Evolutionary conservation across 257 asterid genomes (phyloP).

Genomic region (Capsicum baccatum): DNA sequence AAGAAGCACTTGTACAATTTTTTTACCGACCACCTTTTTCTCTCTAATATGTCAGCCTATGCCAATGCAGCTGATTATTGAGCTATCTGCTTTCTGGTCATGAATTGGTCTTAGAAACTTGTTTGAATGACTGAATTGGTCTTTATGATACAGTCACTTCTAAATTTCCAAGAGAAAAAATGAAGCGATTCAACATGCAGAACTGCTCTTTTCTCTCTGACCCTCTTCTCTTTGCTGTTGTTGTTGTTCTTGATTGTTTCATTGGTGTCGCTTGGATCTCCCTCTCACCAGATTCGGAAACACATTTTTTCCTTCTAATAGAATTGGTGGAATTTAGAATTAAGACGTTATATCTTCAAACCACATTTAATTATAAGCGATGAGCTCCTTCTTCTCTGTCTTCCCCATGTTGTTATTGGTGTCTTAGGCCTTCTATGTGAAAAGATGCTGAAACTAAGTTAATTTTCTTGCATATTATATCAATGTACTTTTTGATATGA

Average conservation of each 20-base stretch:
- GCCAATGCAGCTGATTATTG: slow-evolving; percentile 13
- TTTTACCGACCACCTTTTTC: neutral
- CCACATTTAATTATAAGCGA: neutral
- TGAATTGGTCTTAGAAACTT: neutral
- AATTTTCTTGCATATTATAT: slow-evolving; percentile 16
- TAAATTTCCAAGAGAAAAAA: neutral
- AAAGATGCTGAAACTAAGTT: neutral
- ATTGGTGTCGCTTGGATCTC: neutral
- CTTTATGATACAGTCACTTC: neutral
- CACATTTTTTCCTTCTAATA: neutral
- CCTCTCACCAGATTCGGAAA: neutral
- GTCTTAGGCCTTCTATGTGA: neutral
- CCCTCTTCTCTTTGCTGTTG: neutral
- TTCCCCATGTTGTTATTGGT: neutral
- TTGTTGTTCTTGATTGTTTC: neutral
- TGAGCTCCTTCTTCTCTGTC: slow-evolving; percentile 10
- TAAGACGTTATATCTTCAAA: neutral
- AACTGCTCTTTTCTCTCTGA: slow-evolving; percentile 7
- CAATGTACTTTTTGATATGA: neutral
- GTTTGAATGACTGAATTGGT: slow-evolving; percentile 11
- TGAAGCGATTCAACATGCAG: slow-evolving; percentile 8
- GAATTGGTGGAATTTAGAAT: slow-evolving; percentile 2
- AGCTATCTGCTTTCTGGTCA: neutral
- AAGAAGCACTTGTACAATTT: neutral
- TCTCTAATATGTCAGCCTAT: neutral